Base-by-base conservation (phyloP, 768 basidiomycete species). In the Obba rivulosa region DNA sequence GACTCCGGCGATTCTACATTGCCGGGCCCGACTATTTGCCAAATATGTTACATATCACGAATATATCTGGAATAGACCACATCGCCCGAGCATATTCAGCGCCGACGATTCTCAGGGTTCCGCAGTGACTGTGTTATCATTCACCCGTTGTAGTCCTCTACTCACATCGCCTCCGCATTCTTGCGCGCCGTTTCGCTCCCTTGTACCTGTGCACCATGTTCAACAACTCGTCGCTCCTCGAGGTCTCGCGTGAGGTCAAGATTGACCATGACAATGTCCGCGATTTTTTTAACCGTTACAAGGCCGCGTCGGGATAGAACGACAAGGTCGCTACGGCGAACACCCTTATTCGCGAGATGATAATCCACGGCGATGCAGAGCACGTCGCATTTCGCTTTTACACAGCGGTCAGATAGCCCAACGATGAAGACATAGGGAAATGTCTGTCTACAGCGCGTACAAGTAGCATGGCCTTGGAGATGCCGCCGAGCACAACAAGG, bases 211-310 rank as follows among this genome's bases (percentile, higher is more conserved):
- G 28, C 28, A 31, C 28, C 5, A 31, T 31, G 28, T 5, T 13
- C 7, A 31, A 5, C 28, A 7, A 5, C 5, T 31, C 28, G 5
- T 31, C 28, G 8, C 20, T 46, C n/a, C 51, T 59, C 43, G 50
- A 55, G 38, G 52, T 59, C 20, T 45, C 50, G 8, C 22, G 42
- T 22, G 55, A 59, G 49, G 53, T 59, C 55, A 59, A 57, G 53
- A 23, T 57, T 44, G 55, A 57, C 53, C 58, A 59, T 43, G 58
- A 59, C 53, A 59, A 59, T 46, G 55, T 57, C 43, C 55, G 55
- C 48, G 55, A 59, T 38, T 53, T 59, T 45, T 57, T 51, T 39
- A 45, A 49, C 25, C 31, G 52, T 49, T 54, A 48, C 43, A 45
- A 49, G 41, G 41, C 44, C 18, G 41, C 52, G 22, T 41, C 38